Conservation (phyloP, 176 grass and related monocot genomes). For the Oryza rufipogon region DNA sequence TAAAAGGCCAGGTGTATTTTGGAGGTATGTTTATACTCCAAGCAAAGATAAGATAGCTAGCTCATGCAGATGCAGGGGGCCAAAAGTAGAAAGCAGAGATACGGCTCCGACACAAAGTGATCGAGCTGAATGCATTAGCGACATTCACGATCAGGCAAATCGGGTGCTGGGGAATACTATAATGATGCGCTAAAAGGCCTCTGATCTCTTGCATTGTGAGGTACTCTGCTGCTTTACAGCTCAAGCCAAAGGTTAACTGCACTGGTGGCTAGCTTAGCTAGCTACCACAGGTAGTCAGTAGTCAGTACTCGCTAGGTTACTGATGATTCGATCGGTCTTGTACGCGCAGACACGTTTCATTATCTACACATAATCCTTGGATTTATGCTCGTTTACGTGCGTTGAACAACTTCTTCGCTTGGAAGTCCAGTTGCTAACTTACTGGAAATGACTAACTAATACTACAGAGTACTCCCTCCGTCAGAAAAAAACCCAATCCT, state of each 20-base stretch:
- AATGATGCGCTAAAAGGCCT: constrained; percentile 9
- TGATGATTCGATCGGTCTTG: constrained; percentile 3
- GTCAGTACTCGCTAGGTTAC: not conserved
- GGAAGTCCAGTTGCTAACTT: constrained; percentile 17
- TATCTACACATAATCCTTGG: constrained; percentile 9
- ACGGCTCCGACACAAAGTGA: constrained; percentile 27
- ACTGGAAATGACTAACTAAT: not conserved
- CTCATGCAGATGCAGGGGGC: not conserved
- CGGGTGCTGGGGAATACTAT: constrained; percentile 10
- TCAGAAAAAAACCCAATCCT: too few relatives aligned
- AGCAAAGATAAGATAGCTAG: constrained; percentile 22
- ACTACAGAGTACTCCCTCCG: too few relatives aligned
- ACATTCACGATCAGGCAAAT: constrained; percentile 36
- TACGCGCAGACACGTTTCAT: constrained; percentile 27
- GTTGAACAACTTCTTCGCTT: constrained; percentile 26
- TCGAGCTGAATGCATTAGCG: not conserved
- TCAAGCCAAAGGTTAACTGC: constrained; percentile 21
- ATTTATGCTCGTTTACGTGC: not conserved
- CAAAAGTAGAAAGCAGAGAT: constrained; percentile 56
- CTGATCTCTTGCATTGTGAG: not conserved
- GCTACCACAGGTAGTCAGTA: not conserved
- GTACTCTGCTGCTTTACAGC: constrained; percentile 28
- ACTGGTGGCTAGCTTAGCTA: not conserved
- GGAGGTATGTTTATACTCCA: constrained; percentile 50
- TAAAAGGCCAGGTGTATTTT: constrained; percentile 33